phyloP scores from a whole-genome alignment of 2,329 filamentous ascomycete species.

The Zalaria obscura region DNA sequence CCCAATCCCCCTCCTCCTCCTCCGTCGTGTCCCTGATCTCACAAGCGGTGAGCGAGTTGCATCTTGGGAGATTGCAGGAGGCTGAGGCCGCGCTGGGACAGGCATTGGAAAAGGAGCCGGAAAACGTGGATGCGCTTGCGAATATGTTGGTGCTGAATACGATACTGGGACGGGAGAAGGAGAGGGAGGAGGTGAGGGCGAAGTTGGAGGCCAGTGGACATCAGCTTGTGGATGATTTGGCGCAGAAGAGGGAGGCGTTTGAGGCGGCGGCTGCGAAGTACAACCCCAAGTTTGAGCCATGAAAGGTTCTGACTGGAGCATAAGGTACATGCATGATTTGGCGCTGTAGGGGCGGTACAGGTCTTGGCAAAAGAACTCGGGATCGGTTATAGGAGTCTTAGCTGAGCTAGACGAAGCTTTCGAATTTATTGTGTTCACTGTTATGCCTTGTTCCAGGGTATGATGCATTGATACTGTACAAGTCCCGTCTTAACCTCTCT shows the following conservation, averaged over 20 bases:
- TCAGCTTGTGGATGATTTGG: constrained; percentile 55
- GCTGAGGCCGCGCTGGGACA: constrained; percentile 75
- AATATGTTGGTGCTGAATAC: constrained; percentile 71
- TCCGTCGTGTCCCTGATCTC: constrained; percentile 64
- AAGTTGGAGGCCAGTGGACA: constrained; percentile 50
- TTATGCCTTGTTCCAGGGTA: too few relatives aligned
- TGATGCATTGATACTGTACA: too few relatives aligned
- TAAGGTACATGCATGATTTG: not conserved
- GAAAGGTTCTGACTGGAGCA: constrained; percentile 7
- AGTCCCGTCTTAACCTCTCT: too few relatives aligned
- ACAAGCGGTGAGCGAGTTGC: constrained; percentile 82
- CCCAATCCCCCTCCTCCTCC: constrained; percentile 69
- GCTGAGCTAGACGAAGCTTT: too few relatives aligned
- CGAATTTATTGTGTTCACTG: too few relatives aligned
- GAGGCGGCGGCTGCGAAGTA: constrained; percentile 80
- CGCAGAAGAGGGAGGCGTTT: constrained; percentile 78
- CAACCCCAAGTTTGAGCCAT: constrained; percentile 61
- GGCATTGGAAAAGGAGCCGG: constrained; percentile 59
- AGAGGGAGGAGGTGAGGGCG: constrained; percentile 41
- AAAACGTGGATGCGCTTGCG: constrained; percentile 61
- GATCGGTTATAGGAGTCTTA: too few relatives aligned
- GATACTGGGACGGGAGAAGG: constrained; percentile 52
- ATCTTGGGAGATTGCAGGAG: constrained; percentile 78
- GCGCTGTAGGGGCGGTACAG: too few relatives aligned
- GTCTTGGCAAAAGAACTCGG: too few relatives aligned